Conservation (phyloP, 352 stramenopile genomes). For the Phytophthora chlamydospora region DNA sequence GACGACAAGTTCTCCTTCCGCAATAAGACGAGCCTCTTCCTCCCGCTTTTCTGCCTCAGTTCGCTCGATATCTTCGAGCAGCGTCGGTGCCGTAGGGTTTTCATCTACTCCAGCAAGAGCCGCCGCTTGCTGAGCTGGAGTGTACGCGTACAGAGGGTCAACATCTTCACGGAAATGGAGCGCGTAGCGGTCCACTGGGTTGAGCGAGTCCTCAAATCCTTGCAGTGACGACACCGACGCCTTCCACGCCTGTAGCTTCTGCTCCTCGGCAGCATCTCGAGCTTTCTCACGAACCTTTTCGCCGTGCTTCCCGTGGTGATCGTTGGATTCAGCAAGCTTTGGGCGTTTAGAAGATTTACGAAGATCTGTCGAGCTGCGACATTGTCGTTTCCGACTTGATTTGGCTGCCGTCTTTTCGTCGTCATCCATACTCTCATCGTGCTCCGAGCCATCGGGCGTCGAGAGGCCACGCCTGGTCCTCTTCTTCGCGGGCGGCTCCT, state of each 20-base stretch:
- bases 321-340: constrained; percentile 24
- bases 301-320: constrained; percentile 25
- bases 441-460: constrained; percentile 25
- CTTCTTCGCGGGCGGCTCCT: constrained; percentile 7
- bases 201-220: constrained; percentile 93
- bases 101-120: constrained; percentile 32
- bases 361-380: constrained; percentile 22
- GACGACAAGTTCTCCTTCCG: constrained; percentile 73
- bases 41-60: constrained; percentile 69
- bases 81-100: constrained; percentile 22
- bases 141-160: constrained; percentile 84
- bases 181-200: constrained; percentile 93
- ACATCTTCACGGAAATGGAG: constrained; percentile 92
- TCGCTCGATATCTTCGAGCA: constrained; percentile 61
- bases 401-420: constrained; percentile 39
- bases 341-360: constrained; percentile 38
- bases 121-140: constrained; percentile 38
- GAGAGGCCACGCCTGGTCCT: constrained; percentile 1
- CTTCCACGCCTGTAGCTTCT: constrained; percentile 91
- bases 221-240: constrained; percentile 74
- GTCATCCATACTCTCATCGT: constrained; percentile 51
- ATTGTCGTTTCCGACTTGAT: constrained; percentile 30
- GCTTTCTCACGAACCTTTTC: constrained; percentile 83
- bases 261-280: constrained; percentile 92
- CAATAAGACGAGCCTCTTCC: constrained; percentile 65